phyloP scores from a whole-genome alignment of 2,329 filamentous ascomycete genomes.

The Colletotrichum sp. region DNA sequence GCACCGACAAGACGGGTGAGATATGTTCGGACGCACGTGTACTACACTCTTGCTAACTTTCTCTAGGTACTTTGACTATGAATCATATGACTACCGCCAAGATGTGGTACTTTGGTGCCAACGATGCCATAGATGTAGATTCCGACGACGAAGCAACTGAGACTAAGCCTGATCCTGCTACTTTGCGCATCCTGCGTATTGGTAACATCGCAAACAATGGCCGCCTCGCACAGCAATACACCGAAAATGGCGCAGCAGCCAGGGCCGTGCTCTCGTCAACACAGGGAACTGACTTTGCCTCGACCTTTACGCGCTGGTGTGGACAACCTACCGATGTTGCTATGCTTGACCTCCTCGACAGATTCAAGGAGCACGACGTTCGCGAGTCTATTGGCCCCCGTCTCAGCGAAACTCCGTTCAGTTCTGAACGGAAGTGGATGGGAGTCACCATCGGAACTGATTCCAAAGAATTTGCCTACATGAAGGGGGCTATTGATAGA shows the following conservation, averaged over 20 bases:
- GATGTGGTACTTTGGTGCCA: slow-evolving; percentile 89
- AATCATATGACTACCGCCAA: slow-evolving; percentile 99
- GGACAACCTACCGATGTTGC: slow-evolving; percentile 97
- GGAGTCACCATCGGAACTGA: slow-evolving; percentile 81
- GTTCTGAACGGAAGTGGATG: slow-evolving; percentile 99
- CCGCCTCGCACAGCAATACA: slow-evolving; percentile 74
- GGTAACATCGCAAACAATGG: slow-evolving; percentile 98
- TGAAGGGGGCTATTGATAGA: slow-evolving; percentile 93
- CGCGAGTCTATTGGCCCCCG: slow-evolving; percentile 85
- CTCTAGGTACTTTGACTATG: slow-evolving; percentile 82
- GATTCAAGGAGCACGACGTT: slow-evolving; percentile 89
- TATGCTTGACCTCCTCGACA: slow-evolving; percentile 91
- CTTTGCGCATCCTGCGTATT: slow-evolving; percentile 82
- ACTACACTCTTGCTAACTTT: not conserved
- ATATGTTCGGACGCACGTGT: not conserved
- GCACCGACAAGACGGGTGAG: slow-evolving; percentile 92
- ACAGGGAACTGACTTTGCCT: slow-evolving; percentile 66
- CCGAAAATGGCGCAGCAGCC: slow-evolving; percentile 73
- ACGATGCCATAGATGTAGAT: slow-evolving; percentile 56
- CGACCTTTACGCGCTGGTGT: slow-evolving; percentile 85
- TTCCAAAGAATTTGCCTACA: slow-evolving; percentile 81
- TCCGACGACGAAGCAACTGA: slow-evolving; percentile 60
- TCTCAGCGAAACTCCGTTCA: slow-evolving; percentile 89
- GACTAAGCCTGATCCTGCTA: slow-evolving; percentile 71
- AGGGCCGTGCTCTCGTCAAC: slow-evolving; percentile 88